Percentiles rank a stretch among this genome's conserved stretches.
These are phyloP conservation scores for Colletotrichum navitas DNA, from an alignment of 2,329 filamentous ascomycete species.

Conservation along the genomic window DNA sequence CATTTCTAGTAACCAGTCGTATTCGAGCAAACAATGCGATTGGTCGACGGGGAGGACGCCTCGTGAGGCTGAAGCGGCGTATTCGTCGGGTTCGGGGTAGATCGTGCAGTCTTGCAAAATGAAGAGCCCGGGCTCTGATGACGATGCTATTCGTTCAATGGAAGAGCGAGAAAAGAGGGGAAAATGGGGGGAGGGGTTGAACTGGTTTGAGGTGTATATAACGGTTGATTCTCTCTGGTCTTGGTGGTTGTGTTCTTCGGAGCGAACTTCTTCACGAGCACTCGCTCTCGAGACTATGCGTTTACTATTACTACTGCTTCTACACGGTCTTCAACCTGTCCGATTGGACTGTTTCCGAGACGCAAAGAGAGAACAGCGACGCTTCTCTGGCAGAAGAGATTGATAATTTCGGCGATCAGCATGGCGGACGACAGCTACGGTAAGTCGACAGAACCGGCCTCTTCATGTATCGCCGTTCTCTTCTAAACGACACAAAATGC, in stretches of 20 bases:
- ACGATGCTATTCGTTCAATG: background rate
- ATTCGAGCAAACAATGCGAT: conserved; percentile 33
- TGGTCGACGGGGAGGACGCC: background rate
- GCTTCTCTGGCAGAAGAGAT: no score
- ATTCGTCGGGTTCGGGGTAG: conserved; percentile 42
- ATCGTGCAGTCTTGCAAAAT: background rate
- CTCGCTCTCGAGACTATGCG: background rate
- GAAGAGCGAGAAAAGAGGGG: background rate
- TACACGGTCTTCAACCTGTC: background rate
- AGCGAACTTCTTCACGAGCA: background rate
- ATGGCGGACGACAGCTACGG: conserved; percentile 52
- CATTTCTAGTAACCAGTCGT: conserved; percentile 28
- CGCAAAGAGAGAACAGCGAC: background rate
- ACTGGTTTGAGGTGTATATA: background rate
- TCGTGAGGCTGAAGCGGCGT: conserved; percentile 38
- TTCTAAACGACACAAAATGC: background rate
- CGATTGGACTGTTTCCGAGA: background rate
- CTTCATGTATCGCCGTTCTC: background rate
- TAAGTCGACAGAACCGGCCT: conserved; percentile 34
- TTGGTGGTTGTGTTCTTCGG: no score
- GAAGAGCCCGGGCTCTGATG: background rate
- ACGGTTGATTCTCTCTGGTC: background rate
- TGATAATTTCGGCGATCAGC: background rate
- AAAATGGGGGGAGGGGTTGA: no score
- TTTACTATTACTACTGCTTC: background rate